phyloP scores from a whole-genome alignment of 169 alveolate genomes.

The Plasmodium gonderi region DNA sequence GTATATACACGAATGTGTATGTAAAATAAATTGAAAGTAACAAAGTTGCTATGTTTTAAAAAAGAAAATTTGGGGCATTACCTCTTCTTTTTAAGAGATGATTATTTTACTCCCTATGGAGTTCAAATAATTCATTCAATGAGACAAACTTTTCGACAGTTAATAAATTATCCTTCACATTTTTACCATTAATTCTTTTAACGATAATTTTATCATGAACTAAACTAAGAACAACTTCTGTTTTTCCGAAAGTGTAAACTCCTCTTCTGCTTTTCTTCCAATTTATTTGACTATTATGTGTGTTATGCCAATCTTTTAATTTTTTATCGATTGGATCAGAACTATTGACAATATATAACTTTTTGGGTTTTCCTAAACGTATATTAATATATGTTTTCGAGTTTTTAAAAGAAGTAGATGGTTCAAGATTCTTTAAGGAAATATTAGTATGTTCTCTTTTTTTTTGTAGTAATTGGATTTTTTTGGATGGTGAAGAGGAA shows the following conservation, averaged over 20 bases:
- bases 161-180: constrained; percentile 44
- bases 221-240: constrained; percentile 63
- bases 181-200: constrained; percentile 64
- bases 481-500: constrained; percentile 2
- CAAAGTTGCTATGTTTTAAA: not conserved
- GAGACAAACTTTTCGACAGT: constrained; percentile 74
- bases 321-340: constrained; percentile 76
- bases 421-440: constrained; percentile 49
- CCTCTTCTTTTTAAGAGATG: constrained; percentile 9
- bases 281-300: constrained; percentile 69
- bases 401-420: constrained; percentile 59
- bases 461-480: constrained; percentile 25
- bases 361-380: constrained; percentile 75
- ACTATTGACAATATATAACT: constrained; percentile 32
- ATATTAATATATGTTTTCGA: constrained; percentile 56
- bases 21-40: not conserved
- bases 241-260: constrained; percentile 58
- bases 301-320: constrained; percentile 68
- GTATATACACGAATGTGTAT: not conserved
- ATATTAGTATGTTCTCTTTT: not conserved
- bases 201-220: constrained; percentile 70
- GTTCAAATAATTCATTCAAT: constrained; percentile 69
- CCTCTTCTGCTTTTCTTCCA: constrained; percentile 72
- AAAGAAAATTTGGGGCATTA: not conserved
- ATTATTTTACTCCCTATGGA: constrained; percentile 51